Percentiles rank a stretch among this genome's conserved stretches.
Conservation (phyloP, 805 yeast genomes). For the Candida nemodendra region DNA sequence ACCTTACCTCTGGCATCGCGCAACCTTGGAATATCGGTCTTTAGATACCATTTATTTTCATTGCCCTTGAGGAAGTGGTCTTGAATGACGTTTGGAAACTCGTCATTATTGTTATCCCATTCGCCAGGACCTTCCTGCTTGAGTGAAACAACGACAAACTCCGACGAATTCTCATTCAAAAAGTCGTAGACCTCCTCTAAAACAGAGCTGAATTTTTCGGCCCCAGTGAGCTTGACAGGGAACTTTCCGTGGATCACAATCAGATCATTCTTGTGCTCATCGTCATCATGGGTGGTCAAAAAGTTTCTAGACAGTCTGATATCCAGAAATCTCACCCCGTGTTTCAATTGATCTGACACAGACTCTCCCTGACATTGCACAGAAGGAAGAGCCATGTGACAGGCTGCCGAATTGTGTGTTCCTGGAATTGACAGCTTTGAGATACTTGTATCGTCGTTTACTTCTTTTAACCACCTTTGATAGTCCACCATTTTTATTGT, state of each 20-base stretch:
- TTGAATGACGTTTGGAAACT: conserved; percentile 63
- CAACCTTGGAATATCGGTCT: conserved; percentile 53
- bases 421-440: conserved; percentile 69
- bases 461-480: conserved; percentile 49
- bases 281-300: conserved; percentile 38
- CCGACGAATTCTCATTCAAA: conserved; percentile 50
- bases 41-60: conserved; percentile 60
- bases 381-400: conserved; percentile 66
- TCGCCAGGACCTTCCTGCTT: conserved; percentile 72
- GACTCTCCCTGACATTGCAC: conserved; percentile 72
- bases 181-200: conserved; percentile 61
- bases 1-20: conserved; percentile 67
- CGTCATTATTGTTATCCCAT: conserved; percentile 64
- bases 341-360: conserved; percentile 57
- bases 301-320: conserved; percentile 61
- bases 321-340: conserved; percentile 78
- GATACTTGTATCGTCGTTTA: conserved; percentile 50
- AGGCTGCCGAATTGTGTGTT: conserved; percentile 83
- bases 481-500: conserved; percentile 21
- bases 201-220: conserved; percentile 49
- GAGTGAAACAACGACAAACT: conserved; percentile 63
- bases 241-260: conserved; percentile 74
- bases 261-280: conserved; percentile 46
- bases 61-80: conserved; percentile 49
- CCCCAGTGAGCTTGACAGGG: conserved; percentile 63